Base-by-base conservation (phyloP, 371 early-diverging fungal species). In the Choanephora cucurbitarum region DNA sequence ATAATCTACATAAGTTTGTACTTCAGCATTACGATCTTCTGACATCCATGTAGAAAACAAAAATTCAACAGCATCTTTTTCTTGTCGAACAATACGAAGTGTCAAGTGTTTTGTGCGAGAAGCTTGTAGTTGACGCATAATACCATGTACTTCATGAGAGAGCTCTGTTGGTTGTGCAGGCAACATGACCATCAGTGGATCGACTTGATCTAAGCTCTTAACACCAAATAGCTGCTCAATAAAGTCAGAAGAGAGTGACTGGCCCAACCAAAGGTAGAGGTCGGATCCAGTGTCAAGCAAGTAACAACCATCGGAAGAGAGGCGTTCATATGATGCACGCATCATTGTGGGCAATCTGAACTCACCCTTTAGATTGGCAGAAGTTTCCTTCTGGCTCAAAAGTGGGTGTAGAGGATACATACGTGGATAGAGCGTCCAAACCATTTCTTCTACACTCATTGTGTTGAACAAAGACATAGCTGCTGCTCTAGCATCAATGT, bases 1-100 rank as follows among this genome's bases (percentile, higher is more conserved):
- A 58, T 87, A 98, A 62, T 97, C 98, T 13, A 97, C 94, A 72
- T 98, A 97, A 15, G 87, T 88, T 86, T 92, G 86, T 43, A 84
- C 87, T 52, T 94, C 96, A 32, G 88, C 85, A 65, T 94, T 95
- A 61, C 91, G 88, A 67, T 93, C 96, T 64, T 95, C 94, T 6
- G 85, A 79, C 72, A 95, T 72, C 61, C 83, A 72, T 19, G 83
- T 84, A 42, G 80, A 73, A 58, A 92, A 90, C 54, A 87, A 80
- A n/a, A 83, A 67, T 49, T 67, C 67, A 33, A 59, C 21, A 8
- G 55, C 44, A 41, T 67, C 67, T 21, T 57, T 58, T 39, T 67
- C 67, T 42, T 86, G 86, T 22, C 91, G 79, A 24, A 87, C 82
- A 31, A 89, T 66, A 24, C 69, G 70, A 22, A 89, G 47, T 15